Evolutionary conservation across 164 flowering plant species (phyloP).

Genomic region (Annona squamosa): DNA sequence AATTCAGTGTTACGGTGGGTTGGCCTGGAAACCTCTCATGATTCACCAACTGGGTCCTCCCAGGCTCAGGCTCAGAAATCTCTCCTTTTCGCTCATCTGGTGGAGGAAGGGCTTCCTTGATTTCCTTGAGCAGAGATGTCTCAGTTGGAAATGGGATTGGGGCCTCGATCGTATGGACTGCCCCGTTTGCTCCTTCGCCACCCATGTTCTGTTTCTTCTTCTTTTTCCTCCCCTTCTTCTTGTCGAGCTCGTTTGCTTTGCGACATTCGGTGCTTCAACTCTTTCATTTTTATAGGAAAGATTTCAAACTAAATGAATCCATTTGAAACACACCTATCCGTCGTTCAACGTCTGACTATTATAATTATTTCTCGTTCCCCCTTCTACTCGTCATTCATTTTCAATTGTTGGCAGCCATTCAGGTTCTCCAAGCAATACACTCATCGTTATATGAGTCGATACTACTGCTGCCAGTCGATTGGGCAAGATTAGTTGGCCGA

Average conservation of each 20-base stretch:
- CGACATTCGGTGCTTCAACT: background rate
- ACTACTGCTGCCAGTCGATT: too few relatives aligned
- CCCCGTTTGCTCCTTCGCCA: background rate
- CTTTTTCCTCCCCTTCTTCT: background rate
- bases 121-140: too few relatives aligned
- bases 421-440: too few relatives aligned
- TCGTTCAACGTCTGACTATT: background rate
- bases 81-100: background rate
- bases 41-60: background rate
- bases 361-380: background rate
- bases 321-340: background rate
- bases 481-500: too few relatives aligned
- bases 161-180: background rate
- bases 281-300: background rate
- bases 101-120: background rate
- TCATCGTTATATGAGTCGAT: too few relatives aligned
- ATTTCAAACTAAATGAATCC: background rate
- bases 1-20: conserved; percentile 8
- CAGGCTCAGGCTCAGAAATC: background rate
- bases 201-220: background rate
- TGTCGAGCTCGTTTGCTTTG: background rate
- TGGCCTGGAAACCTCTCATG: background rate
- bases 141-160: background rate
- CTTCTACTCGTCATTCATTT: background rate
- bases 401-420: too few relatives aligned